Evolutionary conservation across 2,329 filamentous ascomycete genomes (phyloP).

Genomic region (Sclerotinia nivalis): DNA sequence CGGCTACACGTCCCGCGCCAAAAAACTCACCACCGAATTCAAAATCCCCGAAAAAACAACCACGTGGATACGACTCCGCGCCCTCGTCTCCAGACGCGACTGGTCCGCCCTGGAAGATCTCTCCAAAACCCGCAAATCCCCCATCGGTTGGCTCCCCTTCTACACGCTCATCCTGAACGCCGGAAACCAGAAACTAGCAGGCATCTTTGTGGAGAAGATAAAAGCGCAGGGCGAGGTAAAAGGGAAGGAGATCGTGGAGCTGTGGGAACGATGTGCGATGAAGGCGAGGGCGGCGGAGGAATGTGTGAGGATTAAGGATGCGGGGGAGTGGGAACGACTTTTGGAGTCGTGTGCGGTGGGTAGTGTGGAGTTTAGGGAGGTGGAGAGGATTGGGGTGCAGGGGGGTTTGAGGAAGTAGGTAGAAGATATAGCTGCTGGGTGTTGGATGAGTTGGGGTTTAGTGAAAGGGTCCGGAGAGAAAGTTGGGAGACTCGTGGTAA

Average conservation of each 20-base stretch:
- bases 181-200: constrained; percentile 84
- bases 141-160: constrained; percentile 95
- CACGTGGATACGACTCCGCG: constrained; percentile 84
- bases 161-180: constrained; percentile 87
- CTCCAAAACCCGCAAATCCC: constrained; percentile 74
- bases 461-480: not conserved
- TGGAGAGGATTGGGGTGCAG: constrained; percentile 72
- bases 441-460: not conserved
- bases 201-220: constrained; percentile 94
- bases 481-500: no score
- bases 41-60: constrained; percentile 87
- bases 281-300: constrained; percentile 87
- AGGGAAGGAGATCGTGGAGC: constrained; percentile 59
- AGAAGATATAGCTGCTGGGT: no score
- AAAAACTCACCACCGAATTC: constrained; percentile 88
- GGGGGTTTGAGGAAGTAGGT: constrained; percentile 51
- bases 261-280: constrained; percentile 97
- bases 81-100: constrained; percentile 83
- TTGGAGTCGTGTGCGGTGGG: constrained; percentile 71
- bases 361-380: constrained; percentile 69
- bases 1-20: constrained; percentile 80
- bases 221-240: constrained; percentile 90
- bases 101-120: constrained; percentile 93
- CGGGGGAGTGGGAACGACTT: constrained; percentile 71
- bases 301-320: constrained; percentile 78